These are phyloP conservation scores for Sechiopsis laciniata DNA, from an alignment of 306 rosid genomes.

Conservation along the genomic window DNA sequence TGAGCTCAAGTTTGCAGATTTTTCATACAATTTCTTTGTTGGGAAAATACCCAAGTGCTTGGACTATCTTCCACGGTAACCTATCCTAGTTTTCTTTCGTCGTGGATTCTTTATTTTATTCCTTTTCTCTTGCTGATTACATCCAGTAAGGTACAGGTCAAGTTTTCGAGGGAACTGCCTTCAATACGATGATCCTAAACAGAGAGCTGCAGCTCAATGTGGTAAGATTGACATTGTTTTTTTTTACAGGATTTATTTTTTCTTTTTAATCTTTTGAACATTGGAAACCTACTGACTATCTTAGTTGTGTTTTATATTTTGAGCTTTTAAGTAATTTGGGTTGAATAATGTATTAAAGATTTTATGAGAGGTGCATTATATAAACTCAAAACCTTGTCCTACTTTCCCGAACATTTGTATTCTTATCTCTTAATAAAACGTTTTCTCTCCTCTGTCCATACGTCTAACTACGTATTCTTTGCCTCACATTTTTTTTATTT, in stretches of 20 bases:
- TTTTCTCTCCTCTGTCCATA: too few relatives aligned
- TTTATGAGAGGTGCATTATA: too few relatives aligned
- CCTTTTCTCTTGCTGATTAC: conserved; percentile 25
- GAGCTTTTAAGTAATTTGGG: too few relatives aligned
- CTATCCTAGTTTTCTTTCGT: conserved; percentile 24
- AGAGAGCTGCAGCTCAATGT: conserved; percentile 60
- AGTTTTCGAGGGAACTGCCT: conserved; percentile 95
- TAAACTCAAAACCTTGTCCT: too few relatives aligned
- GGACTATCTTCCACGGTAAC: conserved; percentile 75
- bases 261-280: neutral
- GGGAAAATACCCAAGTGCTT: conserved; percentile 85
- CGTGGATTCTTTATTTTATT: conserved; percentile 22
- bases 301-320: too few relatives aligned
- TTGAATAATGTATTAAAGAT: too few relatives aligned
- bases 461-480: too few relatives aligned
- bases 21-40: conserved; percentile 80
- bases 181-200: conserved; percentile 45
- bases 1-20: conserved; percentile 67
- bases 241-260: neutral
- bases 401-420: too few relatives aligned
- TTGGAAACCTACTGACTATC: too few relatives aligned
- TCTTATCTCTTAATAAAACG: too few relatives aligned
- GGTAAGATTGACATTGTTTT: conserved; percentile 41
- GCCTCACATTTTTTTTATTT: too few relatives aligned
- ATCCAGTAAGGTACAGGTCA: conserved; percentile 38